Base-by-base conservation (phyloP, 106 monocot species). In the Phalaenopsis equestris region DNA sequence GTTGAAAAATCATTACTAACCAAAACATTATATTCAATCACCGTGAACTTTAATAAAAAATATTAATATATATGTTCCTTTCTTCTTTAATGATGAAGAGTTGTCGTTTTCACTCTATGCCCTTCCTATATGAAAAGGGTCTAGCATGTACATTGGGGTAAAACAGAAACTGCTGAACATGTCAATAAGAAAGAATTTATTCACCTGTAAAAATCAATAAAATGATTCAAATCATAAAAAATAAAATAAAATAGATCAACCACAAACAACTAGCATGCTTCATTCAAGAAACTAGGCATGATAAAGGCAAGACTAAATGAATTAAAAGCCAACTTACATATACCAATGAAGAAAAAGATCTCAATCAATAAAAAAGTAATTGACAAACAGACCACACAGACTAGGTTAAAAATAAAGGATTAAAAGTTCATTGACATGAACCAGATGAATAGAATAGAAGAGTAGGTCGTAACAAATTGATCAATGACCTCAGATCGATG, bases 401-500 rank as follows among this genome's bases (percentile, higher is more conserved):
- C 61, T 21, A 61, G 8, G 36, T 70, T 15, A 15, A 70, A 70
- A 14, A 52, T 39, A 39, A 15, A 39, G 2, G 39, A 70, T 12
- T 39, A 14, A 70, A 70, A 39, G 9, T 39, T 6, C 36, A 70
- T 39, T 70, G 6, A 39, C 3, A 70, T 7, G 14, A 61, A 37
- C 30, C 7, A 8, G 18, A 74, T 18, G 74, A 74, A 74, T 18
- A 43, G 45, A 74, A 42, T 74, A 74, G 43, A 39, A 42, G 73
- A 73, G 36, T 52, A 11, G 70, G 17, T 42, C 41, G 10, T 41
- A 49, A 55, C 42, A 36, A 55, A 77, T 55, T 30, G 56, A 82
- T 9, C 11, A 41, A 79, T 79, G 85, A 98, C 97, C 97, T 98
- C 97, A 82, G 83, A 68, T 65, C 85, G 84, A 86, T 94, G 86